A percentile compares a stretch with the other conserved stretches of the same genome.
phyloP scores from a whole-genome alignment of 83 land plant genomes.

The Thuja plicata region DNA sequence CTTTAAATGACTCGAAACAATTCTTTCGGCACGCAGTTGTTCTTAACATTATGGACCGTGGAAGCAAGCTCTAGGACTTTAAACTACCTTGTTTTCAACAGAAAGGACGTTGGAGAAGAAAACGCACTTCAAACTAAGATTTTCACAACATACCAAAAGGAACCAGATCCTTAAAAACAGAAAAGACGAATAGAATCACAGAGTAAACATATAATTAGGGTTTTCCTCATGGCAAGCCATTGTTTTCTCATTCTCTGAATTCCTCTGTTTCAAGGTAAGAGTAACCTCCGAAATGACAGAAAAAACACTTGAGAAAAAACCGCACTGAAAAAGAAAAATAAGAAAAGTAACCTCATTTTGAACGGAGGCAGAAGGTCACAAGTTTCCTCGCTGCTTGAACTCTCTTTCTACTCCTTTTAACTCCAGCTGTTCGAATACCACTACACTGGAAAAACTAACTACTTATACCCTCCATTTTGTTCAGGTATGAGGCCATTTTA shows the following conservation, averaged over 20 bases:
- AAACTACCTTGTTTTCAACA: not conserved
- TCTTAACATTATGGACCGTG: no score
- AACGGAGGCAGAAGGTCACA: not conserved
- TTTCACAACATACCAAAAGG: not conserved
- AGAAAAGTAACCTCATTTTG: not conserved
- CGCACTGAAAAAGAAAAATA: not conserved
- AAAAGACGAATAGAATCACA: not conserved
- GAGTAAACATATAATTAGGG: not conserved
- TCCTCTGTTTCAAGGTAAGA: not conserved
- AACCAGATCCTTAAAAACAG: not conserved
- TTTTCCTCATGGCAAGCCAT: not conserved
- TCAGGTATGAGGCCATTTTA: no score
- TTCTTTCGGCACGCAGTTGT: no score
- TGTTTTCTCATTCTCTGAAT: not conserved
- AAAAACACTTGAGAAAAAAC: not conserved
- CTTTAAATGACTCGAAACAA: no score
- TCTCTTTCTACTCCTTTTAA: not conserved
- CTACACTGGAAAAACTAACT: not conserved
- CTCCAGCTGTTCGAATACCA: not conserved
- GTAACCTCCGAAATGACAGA: not conserved
- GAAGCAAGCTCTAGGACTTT: no score
- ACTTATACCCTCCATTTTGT: no score
- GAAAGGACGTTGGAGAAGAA: not conserved
- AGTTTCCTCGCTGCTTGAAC: not conserved
- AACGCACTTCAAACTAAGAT: not conserved